Evolutionary conservation across 1,284 basidiomycete genomes (phyloP).

Genomic region (Puccinia horiana): DNA sequence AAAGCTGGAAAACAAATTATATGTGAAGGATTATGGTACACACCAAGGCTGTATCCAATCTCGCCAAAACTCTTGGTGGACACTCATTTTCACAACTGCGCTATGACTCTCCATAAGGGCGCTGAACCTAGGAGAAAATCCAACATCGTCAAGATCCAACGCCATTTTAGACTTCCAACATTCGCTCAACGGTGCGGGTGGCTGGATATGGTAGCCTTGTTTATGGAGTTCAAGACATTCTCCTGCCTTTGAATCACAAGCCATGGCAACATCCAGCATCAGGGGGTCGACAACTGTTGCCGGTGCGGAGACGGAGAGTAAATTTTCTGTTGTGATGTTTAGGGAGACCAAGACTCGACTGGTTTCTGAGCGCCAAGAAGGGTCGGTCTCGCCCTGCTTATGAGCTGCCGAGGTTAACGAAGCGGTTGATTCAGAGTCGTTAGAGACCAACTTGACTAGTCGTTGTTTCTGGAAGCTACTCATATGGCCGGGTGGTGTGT

Average conservation of each 20-base stretch:
- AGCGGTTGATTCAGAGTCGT: slow-evolving; percentile 50
- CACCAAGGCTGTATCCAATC: slow-evolving; percentile 82
- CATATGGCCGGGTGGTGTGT: slow-evolving; percentile 77
- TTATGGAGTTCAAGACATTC: slow-evolving; percentile 67
- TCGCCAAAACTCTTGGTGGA: slow-evolving; percentile 84
- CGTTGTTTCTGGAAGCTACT: slow-evolving; percentile 84
- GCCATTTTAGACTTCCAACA: slow-evolving; percentile 92
- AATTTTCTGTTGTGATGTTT: slow-evolving; percentile 52
- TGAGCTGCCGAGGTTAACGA: slow-evolving; percentile 25
- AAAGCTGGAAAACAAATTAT: background rate
- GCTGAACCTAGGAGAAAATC: slow-evolving; percentile 87
- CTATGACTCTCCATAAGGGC: slow-evolving; percentile 81
- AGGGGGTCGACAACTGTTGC: slow-evolving; percentile 71
- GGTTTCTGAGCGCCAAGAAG: slow-evolving; percentile 64
- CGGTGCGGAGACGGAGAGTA: slow-evolving; percentile 57
- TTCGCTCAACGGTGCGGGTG: slow-evolving; percentile 72
- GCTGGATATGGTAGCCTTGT: slow-evolving; percentile 55
- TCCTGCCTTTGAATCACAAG: slow-evolving; percentile 65
- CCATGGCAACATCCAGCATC: slow-evolving; percentile 82
- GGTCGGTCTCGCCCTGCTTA: slow-evolving; percentile 44
- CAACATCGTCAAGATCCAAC: slow-evolving; percentile 87
- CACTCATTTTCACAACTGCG: slow-evolving; percentile 81
- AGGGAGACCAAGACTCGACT: slow-evolving; percentile 69
- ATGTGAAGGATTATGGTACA: slow-evolving; percentile 54
- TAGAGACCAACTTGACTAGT: slow-evolving; percentile 59